Conservation (phyloP, 192 early-diverging fungal species). For the Backusella morwellensis region DNA sequence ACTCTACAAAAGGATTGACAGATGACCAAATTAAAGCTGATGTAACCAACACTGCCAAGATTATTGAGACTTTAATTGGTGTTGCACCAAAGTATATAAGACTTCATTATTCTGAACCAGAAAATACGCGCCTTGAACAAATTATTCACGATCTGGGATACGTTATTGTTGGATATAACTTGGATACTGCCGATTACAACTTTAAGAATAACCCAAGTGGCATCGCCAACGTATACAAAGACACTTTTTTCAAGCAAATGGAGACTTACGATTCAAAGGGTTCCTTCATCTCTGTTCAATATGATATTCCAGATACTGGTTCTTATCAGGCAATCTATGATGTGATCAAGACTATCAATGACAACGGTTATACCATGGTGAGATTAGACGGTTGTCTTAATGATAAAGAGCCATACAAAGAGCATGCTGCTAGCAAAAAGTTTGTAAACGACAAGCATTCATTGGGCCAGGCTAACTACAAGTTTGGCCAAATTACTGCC, state of each 20-base stretch:
- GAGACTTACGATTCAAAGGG: slow-evolving; percentile 49
- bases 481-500: slow-evolving; percentile 41
- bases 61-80: slow-evolving; percentile 45
- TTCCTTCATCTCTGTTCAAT: slow-evolving; percentile 44
- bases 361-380: slow-evolving; percentile 50
- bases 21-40: slow-evolving; percentile 43
- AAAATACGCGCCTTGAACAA: slow-evolving; percentile 42
- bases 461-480: slow-evolving; percentile 42
- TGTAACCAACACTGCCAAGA: slow-evolving; percentile 42
- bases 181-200: slow-evolving; percentile 49
- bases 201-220: slow-evolving; percentile 42
- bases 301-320: slow-evolving; percentile 51
- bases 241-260: slow-evolving; percentile 40
- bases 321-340: slow-evolving; percentile 44
- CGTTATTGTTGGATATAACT: slow-evolving; percentile 46
- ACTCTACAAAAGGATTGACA: slow-evolving; percentile 39
- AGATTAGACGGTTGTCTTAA: slow-evolving; percentile 51
- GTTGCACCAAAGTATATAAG: slow-evolving; percentile 50
- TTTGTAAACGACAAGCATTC: slow-evolving; percentile 45
- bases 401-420: slow-evolving; percentile 47
- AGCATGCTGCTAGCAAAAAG: slow-evolving; percentile 32
- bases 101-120: slow-evolving; percentile 40
- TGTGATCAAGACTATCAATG: slow-evolving; percentile 38
- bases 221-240: slow-evolving; percentile 40
- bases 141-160: slow-evolving; percentile 43